Conservation (phyloP, 306 rosid species). For the apple (Malus domestica) region DNA sequence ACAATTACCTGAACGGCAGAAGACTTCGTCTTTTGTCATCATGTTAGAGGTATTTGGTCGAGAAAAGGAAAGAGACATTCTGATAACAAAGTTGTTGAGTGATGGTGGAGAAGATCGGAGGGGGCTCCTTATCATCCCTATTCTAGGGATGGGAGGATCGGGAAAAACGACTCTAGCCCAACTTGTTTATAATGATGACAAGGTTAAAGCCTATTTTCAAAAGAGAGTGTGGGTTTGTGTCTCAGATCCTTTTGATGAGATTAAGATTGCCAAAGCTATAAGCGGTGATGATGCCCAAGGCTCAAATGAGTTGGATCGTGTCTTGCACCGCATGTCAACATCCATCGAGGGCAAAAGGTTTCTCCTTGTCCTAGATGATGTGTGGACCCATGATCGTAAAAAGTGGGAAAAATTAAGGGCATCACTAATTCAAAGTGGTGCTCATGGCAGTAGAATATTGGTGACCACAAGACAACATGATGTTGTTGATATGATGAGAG, state of each 20-base stretch:
- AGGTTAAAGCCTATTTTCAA: background rate
- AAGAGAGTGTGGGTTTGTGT: conserved; percentile 10
- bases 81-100: too few species aligned
- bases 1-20: background rate
- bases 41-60: background rate
- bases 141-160: too few species aligned
- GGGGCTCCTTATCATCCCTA: too few species aligned
- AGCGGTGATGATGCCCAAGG: background rate
- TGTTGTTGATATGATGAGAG: conserved; percentile 1
- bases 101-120: too few species aligned
- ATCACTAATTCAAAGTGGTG: background rate
- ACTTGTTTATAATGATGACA: too few species aligned
- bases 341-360: background rate
- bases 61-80: background rate
- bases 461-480: background rate
- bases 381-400: background rate
- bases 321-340: background rate
- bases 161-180: too few species aligned
- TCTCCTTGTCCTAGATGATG: conserved; percentile 17
- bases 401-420: background rate
- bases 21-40: background rate
- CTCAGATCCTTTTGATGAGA: background rate
- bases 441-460: background rate
- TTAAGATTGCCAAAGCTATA: background rate
- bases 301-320: background rate